Percentiles rank a stretch among this genome's conserved stretches.
Conservation (phyloP, 495 filamentous ascomycete species). For the Xylaria scruposa region DNA sequence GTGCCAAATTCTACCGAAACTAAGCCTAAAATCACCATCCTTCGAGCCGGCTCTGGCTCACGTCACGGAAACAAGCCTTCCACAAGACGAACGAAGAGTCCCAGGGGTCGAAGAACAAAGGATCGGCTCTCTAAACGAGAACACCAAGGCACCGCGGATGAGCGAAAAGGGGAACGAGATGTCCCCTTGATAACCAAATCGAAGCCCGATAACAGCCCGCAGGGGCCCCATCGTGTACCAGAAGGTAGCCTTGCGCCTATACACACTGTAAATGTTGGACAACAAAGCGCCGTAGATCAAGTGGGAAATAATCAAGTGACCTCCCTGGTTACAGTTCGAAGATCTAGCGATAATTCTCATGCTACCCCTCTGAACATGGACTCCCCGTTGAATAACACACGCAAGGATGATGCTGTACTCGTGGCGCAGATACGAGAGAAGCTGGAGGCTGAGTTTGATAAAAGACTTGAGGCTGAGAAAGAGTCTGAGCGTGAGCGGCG, state of each 20-base stretch:
- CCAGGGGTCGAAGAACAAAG: not conserved
- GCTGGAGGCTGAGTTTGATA: slow-evolving; percentile 11
- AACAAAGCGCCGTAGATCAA: not conserved
- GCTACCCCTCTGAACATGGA: not conserved
- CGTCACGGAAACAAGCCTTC: not conserved
- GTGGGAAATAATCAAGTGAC: not conserved
- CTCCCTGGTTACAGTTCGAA: not conserved
- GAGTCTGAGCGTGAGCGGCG: slow-evolving; percentile 9
- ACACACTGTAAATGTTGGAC: not conserved
- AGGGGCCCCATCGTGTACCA: not conserved
- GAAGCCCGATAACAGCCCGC: not conserved
- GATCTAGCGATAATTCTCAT: not conserved
- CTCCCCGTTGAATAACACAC: not conserved
- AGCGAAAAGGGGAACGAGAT: not conserved
- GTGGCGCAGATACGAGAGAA: slow-evolving; percentile 7
- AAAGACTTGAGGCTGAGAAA: slow-evolving; percentile 17
- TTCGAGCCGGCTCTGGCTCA: not conserved
- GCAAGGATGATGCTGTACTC: not conserved
- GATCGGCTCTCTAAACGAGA: not conserved
- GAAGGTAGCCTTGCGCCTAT: not conserved
- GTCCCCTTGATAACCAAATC: not conserved
- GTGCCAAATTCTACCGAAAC: not conserved
- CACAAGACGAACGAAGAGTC: not conserved
- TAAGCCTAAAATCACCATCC: not conserved
- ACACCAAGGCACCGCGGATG: not conserved